phyloP scores from a whole-genome alignment of 768 basidiomycete species.

The Leccinellum luteum region DNA sequence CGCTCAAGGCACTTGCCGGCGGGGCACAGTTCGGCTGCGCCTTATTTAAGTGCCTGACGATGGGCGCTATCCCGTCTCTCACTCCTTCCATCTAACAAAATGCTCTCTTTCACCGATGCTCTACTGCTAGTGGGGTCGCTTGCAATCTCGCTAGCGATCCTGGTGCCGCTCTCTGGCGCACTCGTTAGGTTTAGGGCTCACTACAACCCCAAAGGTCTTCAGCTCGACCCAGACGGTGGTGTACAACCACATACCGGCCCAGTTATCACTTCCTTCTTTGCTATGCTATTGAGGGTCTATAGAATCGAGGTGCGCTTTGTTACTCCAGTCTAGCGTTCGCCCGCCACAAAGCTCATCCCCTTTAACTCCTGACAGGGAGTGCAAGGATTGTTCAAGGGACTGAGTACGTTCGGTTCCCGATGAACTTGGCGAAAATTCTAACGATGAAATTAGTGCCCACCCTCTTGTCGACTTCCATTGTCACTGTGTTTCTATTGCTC shows the following conservation, averaged over 20 bases:
- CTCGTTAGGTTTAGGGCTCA: constrained; percentile 79
- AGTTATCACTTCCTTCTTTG: constrained; percentile 71
- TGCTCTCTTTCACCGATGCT: constrained; percentile 37
- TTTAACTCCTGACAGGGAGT: constrained; percentile 46
- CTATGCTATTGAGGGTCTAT: constrained; percentile 70
- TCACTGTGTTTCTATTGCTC: constrained; percentile 56
- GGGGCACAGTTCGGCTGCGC: constrained; percentile 14
- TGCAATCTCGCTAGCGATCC: constrained; percentile 50
- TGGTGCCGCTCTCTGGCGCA: constrained; percentile 64
- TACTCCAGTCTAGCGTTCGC: background rate
- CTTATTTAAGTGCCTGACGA: background rate
- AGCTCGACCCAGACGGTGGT: constrained; percentile 72
- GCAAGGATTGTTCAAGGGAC: constrained; percentile 77
- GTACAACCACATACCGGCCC: constrained; percentile 78
- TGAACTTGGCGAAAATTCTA: constrained; percentile 34
- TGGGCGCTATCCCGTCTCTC: background rate
- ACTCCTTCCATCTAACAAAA: constrained; percentile 16
- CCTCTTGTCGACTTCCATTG: constrained; percentile 45
- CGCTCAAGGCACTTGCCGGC: constrained; percentile 31
- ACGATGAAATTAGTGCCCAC: constrained; percentile 47
- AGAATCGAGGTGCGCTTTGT: constrained; percentile 59
- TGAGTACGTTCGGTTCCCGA: constrained; percentile 42
- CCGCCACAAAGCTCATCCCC: background rate
- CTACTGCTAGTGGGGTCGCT: constrained; percentile 45
- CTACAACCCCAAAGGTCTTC: constrained; percentile 83